These are phyloP conservation scores for Cercospora brassicicola DNA, from an alignment of 2,329 filamentous ascomycete species.

Conservation along the genomic window DNA sequence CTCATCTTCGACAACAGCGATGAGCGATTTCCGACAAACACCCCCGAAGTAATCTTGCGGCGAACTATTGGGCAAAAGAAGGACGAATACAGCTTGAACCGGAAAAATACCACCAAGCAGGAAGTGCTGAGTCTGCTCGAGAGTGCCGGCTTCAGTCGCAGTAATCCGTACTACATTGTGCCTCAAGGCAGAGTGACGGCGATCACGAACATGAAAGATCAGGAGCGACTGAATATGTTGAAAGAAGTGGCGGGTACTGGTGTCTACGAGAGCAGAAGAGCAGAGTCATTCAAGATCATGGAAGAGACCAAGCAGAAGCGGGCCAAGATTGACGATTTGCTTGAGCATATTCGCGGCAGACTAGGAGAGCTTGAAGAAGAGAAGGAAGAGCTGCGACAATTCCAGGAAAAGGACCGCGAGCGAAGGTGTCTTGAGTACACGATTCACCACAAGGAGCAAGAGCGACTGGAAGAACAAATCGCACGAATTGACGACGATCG, in stretches of 20 bases:
- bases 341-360: constrained; percentile 88
- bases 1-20: constrained; percentile 98
- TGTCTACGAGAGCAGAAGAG: constrained; percentile 87
- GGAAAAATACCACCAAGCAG: constrained; percentile 90
- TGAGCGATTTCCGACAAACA: constrained; percentile 89
- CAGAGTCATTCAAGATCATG: constrained; percentile 96
- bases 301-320: constrained; percentile 93
- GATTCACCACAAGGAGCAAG: constrained; percentile 86
- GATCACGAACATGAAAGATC: constrained; percentile 98
- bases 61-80: constrained; percentile 97
- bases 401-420: constrained; percentile 92
- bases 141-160: constrained; percentile 92
- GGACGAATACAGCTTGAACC: constrained; percentile 96
- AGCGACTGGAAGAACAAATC: constrained; percentile 72
- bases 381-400: constrained; percentile 90
- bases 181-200: constrained; percentile 94
- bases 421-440: constrained; percentile 91
- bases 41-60: constrained; percentile 83
- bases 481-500: constrained; percentile 80
- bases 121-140: constrained; percentile 96
- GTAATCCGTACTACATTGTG: constrained; percentile 98
- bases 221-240: constrained; percentile 80
- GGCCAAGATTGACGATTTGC: constrained; percentile 86
- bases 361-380: constrained; percentile 90
- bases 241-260: constrained; percentile 99